Base-by-base conservation (phyloP, 2,329 filamentous ascomycete species). In the Hypomyces rosellus region DNA sequence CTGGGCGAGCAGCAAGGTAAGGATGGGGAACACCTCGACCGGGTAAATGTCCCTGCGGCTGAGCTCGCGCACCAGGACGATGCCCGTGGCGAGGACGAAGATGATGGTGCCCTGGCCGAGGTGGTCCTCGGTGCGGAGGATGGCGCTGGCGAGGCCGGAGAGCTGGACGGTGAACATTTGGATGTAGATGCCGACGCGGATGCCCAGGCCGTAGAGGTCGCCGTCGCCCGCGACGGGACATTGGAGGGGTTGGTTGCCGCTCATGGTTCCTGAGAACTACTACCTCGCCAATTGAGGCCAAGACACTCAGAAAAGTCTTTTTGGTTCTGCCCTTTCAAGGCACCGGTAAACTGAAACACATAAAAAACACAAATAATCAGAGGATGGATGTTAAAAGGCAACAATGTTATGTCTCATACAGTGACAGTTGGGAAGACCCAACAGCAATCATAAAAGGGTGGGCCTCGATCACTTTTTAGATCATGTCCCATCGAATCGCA, bases 171-270 rank as follows among this genome's bases (percentile, higher is more conserved):
- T 55, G 22, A 60, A n/a, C 57, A 59, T 61, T 46, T 62, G 59
- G 34, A 63, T 51, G 49, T 63, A 63, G 44, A 63, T 57, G 46
- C 60, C 60, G 48, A 63, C 37, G 37, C 61, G 57, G 52, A 63
- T 61, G 36, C 61, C 61, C 18, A 63, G 55, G 33, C 61, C 61
- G 52, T 63, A 63, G 18, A 63, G 54, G 40, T 63, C 60, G 44
- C 50, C 9, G 42, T 62, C 55, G 50, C 60, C 61, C 18, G 25
- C 0, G 40, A 63, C 41, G 13, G 53, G 54, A 50, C 59, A 61
- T 13, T 5, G 14, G 9, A 16, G 38, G 14, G 38, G 2, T 11
- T 2, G 4, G 36, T 38, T n/a, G 36, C 3, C 9, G 9, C 12
- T 38, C 36, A 38, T 38, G 36, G n/a, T 38, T n/a, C 13, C 20